A percentile compares a stretch with the other conserved stretches of the same genome.
Conservation (phyloP, 1,284 basidiomycete genomes). For the Somion occarium region DNA sequence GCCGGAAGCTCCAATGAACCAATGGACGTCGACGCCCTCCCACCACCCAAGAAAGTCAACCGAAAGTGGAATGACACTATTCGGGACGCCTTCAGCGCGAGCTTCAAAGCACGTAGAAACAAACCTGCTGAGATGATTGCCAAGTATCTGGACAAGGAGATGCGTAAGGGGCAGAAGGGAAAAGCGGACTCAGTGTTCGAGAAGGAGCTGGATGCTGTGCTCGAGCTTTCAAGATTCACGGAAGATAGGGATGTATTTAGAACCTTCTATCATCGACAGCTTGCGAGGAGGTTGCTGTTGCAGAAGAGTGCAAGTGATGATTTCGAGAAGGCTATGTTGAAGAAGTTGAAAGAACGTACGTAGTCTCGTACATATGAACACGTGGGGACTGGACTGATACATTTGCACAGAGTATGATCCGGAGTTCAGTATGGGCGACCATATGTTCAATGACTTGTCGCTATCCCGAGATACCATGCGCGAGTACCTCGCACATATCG, state of each 20-base stretch:
- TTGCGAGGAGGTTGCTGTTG: conserved; percentile 87
- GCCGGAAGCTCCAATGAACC: conserved; percentile 11
- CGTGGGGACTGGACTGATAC: not conserved
- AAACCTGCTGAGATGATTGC: conserved; percentile 96
- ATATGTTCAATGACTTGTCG: conserved; percentile 86
- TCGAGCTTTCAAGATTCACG: conserved; percentile 85
- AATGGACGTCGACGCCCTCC: conserved; percentile 24
- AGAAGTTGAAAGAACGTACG: conserved; percentile 83
- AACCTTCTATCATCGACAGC: conserved; percentile 87
- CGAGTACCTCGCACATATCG: conserved; percentile 42
- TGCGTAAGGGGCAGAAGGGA: conserved; percentile 81
- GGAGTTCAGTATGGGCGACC: conserved; percentile 83
- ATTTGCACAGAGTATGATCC: conserved; percentile 70
- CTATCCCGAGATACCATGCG: conserved; percentile 67
- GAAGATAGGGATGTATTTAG: conserved; percentile 93
- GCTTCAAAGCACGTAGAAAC: conserved; percentile 78
- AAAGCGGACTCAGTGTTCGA: conserved; percentile 72
- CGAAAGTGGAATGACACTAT: conserved; percentile 56
- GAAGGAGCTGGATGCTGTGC: conserved; percentile 66
- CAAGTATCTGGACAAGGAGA: conserved; percentile 81
- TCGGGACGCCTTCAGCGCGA: conserved; percentile 74
- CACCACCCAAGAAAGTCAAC: conserved; percentile 34
- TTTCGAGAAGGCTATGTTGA: conserved; percentile 85
- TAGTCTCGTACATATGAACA: conserved; percentile 12
- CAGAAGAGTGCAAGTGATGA: conserved; percentile 88